Conservation (phyloP, 306 rosid genomes). For the Rosa persica region DNA sequence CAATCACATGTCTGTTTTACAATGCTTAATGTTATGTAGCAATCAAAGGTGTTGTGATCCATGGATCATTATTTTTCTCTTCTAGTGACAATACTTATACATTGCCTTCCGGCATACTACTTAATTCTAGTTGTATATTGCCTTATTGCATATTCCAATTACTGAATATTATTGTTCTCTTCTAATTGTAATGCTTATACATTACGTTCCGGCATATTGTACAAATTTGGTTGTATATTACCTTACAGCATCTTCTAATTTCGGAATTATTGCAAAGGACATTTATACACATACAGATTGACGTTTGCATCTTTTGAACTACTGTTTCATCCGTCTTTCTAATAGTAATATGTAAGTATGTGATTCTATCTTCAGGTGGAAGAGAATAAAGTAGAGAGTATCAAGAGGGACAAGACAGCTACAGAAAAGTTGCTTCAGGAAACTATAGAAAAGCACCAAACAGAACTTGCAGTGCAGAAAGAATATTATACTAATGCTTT, state of each 20-base stretch:
- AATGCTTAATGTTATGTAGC: no score
- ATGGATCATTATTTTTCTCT: not conserved
- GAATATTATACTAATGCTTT: conserved; percentile 88
- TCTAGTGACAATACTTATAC: not conserved
- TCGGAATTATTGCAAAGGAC: not conserved
- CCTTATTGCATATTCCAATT: not conserved
- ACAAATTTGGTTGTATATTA: not conserved
- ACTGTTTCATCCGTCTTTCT: not conserved
- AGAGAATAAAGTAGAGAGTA: conserved; percentile 96
- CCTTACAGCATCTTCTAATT: conserved; percentile 3
- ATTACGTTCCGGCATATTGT: not conserved
- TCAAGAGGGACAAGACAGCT: conserved; percentile 89
- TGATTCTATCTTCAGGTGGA: conserved; percentile 57
- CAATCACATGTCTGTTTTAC: not conserved
- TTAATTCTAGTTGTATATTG: not conserved
- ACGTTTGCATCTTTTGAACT: not conserved
- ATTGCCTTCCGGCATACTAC: not conserved
- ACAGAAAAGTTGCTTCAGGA: conserved; percentile 95
- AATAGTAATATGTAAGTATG: conserved; percentile 27
- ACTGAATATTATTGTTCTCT: not conserved
- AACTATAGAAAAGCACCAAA: conserved; percentile 88
- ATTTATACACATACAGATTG: not conserved
- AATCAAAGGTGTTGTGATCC: no score
- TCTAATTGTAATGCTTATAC: not conserved
- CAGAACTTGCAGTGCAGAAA: conserved; percentile 77